phyloP scores from a whole-genome alignment of 2,329 filamentous ascomycete genomes.

The Phaeosphaeria sp. region DNA sequence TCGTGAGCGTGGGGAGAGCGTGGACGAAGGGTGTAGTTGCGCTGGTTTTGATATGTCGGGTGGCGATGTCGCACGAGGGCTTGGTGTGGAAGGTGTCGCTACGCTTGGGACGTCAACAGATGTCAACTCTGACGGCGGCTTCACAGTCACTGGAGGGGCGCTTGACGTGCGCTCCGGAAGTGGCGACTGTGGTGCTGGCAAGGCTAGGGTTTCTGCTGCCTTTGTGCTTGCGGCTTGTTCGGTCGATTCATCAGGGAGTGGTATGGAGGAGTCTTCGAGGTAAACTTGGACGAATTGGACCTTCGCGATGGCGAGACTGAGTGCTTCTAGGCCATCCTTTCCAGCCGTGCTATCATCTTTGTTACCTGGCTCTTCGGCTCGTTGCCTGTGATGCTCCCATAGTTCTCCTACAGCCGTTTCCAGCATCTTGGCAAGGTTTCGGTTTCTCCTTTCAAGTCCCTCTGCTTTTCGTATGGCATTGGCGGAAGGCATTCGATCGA shows the following conservation, averaged over 20 bases:
- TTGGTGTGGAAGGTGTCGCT: slow-evolving; percentile 11
- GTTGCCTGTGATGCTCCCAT: slow-evolving; percentile 63
- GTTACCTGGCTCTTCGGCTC: slow-evolving; percentile 49
- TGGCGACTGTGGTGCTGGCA: slow-evolving; percentile 23
- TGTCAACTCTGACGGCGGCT: slow-evolving; percentile 8
- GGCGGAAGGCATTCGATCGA: slow-evolving; percentile 28
- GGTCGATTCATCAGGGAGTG: slow-evolving; percentile 50
- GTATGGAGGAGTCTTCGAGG: slow-evolving; percentile 54
- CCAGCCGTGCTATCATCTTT: slow-evolving; percentile 34
- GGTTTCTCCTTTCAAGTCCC: slow-evolving; percentile 68
- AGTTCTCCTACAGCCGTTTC: slow-evolving; percentile 70
- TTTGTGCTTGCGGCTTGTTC: slow-evolving; percentile 32
- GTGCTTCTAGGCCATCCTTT: slow-evolving; percentile 47
- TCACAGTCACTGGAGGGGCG: slow-evolving; percentile 26
- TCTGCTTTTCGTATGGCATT: slow-evolving; percentile 39
- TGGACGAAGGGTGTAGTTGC: slow-evolving; percentile 20
- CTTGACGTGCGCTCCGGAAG: slow-evolving; percentile 24
- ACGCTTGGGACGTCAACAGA: slow-evolving; percentile 5
- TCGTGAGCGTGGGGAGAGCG: slow-evolving; percentile 56
- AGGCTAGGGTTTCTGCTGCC: slow-evolving; percentile 25
- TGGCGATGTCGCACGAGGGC: slow-evolving; percentile 25
- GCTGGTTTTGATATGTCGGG: slow-evolving; percentile 11
- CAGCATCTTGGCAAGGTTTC: slow-evolving; percentile 70
- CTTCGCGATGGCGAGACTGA: slow-evolving; percentile 57
- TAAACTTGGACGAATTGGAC: slow-evolving; percentile 61